Evolutionary conservation across 2,329 filamentous ascomycete species (phyloP).

Genomic region (Aspergillus viridinutans): DNA sequence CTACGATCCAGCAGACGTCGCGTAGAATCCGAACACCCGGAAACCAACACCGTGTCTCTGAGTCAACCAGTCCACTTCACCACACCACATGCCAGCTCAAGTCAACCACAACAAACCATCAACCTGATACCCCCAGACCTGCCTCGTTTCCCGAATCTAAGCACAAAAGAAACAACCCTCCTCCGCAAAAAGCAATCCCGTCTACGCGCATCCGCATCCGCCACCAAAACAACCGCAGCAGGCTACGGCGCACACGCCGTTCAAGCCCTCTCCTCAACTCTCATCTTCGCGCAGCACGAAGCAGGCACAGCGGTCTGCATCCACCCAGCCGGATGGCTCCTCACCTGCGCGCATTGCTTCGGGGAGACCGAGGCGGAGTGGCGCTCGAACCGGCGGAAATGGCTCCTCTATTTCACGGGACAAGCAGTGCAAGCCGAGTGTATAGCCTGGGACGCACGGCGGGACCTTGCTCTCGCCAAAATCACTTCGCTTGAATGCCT

Average conservation of each 20-base stretch:
- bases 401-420: slow-evolving; percentile 45
- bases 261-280: slow-evolving; percentile 5
- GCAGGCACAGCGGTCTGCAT: slow-evolving; percentile 52
- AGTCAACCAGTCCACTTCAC: no score
- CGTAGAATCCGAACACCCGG: no score
- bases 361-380: slow-evolving; percentile 37
- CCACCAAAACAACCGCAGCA: background rate
- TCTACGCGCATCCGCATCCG: no score
- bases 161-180: no score
- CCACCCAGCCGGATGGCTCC: slow-evolving; percentile 40
- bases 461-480: slow-evolving; percentile 48
- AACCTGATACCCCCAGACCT: no score
- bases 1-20: no score
- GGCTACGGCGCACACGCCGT: background rate
- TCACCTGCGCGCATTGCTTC: slow-evolving; percentile 52
- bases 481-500: slow-evolving; percentile 31
- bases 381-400: slow-evolving; percentile 22
- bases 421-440: slow-evolving; percentile 37
- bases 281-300: slow-evolving; percentile 49
- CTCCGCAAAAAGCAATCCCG: no score
- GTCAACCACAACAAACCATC: no score
- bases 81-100: no score
- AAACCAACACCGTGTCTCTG: no score
- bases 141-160: no score
- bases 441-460: slow-evolving; percentile 39